Evolutionary conservation across 2,329 filamentous ascomycete species (phyloP), one percentile per base, ranked within the genome.

Genomic region (Pseudogymnoascus sp.): DNA sequence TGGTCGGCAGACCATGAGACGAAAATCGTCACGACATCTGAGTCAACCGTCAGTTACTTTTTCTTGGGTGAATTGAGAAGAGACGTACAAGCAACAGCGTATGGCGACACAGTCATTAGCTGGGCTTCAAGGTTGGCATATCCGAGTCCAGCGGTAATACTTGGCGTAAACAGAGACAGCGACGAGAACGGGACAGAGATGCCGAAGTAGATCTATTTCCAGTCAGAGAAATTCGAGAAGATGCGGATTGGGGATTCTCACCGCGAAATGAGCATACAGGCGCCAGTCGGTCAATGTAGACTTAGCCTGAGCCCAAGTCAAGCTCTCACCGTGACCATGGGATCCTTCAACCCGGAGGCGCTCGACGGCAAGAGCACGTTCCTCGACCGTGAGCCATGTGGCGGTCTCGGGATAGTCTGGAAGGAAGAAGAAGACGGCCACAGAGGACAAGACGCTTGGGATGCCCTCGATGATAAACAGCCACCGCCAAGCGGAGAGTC

Each of bases 61-160:
- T 23, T 7, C 44, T 18, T 46, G 21, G 12, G 21, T 50, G 14
- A 10, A 28, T 10, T 28, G 23, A 28, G 12, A 50, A 10, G 23
- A 28, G 21, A 67, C 67, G 62, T 67, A 72, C 86, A 87, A 5
- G 82, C 83, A 1, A 82, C 82, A 1, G 82, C 85, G 71, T 85
- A 89, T 0, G 86, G 85, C 1, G 86, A 85, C 0, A 89, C 84
- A 0, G 85, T 87, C 79, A 89, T 85, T 18, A 89, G 73, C 73
- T 89, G 86, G 4, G 85, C 84, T 56, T 77, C 72, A n/a, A 87
- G 76, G 61, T 82, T 79, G n/a, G 81, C 71, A 67, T 80, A 83
- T 1, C 80, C 80, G 1, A 83, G 71, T 0, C 84, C 84, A 4
- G 79, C 79, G 62, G 88, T 84, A 63, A 90, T 89, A 2, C 83